A percentile compares a stretch with the other conserved stretches of the same genome.
These are phyloP conservation scores for Apiospora koreana DNA, from an alignment of 2,329 filamentous ascomycete genomes.

Conservation along the genomic window DNA sequence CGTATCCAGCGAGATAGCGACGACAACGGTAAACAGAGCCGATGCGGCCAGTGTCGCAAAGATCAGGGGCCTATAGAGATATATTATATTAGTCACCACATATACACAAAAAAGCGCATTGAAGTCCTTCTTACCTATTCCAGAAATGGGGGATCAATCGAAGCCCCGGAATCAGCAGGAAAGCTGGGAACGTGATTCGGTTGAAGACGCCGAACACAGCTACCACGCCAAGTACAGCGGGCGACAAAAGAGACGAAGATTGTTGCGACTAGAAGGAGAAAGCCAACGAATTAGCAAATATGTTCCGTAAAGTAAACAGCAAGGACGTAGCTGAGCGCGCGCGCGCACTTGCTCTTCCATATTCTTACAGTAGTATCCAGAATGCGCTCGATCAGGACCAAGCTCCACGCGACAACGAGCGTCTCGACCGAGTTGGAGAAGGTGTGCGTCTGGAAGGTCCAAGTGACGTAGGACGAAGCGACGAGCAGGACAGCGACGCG, in stretches of 20 bases:
- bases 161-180: constrained; percentile 80
- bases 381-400: constrained; percentile 89
- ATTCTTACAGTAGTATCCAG: constrained; percentile 70
- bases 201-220: constrained; percentile 90
- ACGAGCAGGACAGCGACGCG: constrained; percentile 78
- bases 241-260: constrained; percentile 74
- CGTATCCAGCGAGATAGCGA: constrained; percentile 83
- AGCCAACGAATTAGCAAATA: background rate
- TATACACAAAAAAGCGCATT: background rate
- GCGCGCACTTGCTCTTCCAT: background rate
- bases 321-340: background rate
- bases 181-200: constrained; percentile 95
- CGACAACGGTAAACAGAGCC: constrained; percentile 64
- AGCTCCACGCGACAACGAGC: constrained; percentile 85
- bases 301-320: background rate
- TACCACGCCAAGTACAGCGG: constrained; percentile 76
- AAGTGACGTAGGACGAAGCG: constrained; percentile 96
- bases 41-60: constrained; percentile 66
- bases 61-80: constrained; percentile 52
- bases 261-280: constrained; percentile 49
- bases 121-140: constrained; percentile 62
- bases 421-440: constrained; percentile 98
- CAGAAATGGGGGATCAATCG: constrained; percentile 83
- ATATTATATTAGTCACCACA: background rate
- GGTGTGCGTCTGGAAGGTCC: constrained; percentile 97